phyloP scores from a whole-genome alignment of 192 early-diverging fungal genomes.

The Backusella mclennaniae region DNA sequence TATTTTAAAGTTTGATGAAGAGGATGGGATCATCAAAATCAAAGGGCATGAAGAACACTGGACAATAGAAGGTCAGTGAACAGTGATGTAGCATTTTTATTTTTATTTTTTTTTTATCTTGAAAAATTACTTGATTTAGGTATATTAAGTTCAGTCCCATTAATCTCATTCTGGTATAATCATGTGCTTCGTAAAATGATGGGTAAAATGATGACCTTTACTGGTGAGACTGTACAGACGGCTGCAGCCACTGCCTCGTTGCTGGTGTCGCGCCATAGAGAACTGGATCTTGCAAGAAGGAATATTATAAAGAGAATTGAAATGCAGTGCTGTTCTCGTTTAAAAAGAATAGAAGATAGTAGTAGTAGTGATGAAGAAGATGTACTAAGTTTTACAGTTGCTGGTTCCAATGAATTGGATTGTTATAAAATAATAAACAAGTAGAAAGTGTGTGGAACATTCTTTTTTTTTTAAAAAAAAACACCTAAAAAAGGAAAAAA shows the following conservation, averaged over 20 bases:
- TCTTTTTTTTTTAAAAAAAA: not conserved
- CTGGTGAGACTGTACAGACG: slow-evolving; percentile 46
- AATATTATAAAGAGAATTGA: not conserved
- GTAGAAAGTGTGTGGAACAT: not conserved
- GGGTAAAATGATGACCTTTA: slow-evolving; percentile 40
- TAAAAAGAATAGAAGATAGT: not conserved
- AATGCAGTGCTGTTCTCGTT: not conserved
- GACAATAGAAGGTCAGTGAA: slow-evolving; percentile 46
- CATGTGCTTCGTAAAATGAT: slow-evolving; percentile 42
- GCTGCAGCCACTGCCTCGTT: slow-evolving; percentile 20
- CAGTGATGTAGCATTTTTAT: not conserved
- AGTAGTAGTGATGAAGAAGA: not conserved
- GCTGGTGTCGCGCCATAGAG: not conserved
- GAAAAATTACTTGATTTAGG: slow-evolving; percentile 17
- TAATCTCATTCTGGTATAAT: slow-evolving; percentile 57
- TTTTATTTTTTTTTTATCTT: slow-evolving; percentile 5
- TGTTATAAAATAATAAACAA: not conserved
- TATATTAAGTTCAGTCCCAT: slow-evolving; percentile 48
- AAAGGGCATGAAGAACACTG: slow-evolving; percentile 53
- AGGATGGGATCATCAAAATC: slow-evolving; percentile 40
- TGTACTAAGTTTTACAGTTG: not conserved
- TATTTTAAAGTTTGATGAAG: slow-evolving; percentile 45
- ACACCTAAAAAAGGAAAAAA: not conserved
- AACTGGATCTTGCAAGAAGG: slow-evolving; percentile 10
- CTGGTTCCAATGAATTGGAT: not conserved